Percentiles rank a stretch among this genome's conserved stretches.
These are phyloP conservation scores for Mycosarcoma maydis DNA, from an alignment of 1,284 basidiomycete genomes.

Conservation along the genomic window DNA sequence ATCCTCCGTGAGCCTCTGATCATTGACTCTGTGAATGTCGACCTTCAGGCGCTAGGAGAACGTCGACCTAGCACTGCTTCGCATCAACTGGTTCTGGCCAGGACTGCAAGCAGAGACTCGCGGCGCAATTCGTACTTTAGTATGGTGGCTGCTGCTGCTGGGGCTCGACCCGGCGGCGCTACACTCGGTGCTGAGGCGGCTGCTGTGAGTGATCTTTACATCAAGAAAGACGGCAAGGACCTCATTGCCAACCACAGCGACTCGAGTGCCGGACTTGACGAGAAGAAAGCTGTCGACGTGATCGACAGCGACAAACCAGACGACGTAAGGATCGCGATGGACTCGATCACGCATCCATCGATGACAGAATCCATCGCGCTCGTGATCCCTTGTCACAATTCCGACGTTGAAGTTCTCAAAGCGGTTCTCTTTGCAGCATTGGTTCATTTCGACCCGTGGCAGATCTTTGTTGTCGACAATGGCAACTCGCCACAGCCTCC, in stretches of 20 bases:
- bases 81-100: slow-evolving; percentile 23
- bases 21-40: slow-evolving; percentile 1
- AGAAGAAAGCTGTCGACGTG: slow-evolving; percentile 10
- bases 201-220: not conserved
- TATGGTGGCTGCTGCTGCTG: slow-evolving; percentile 20
- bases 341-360: slow-evolving; percentile 27
- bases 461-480: slow-evolving; percentile 44
- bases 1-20: slow-evolving; percentile 29
- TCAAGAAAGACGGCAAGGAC: slow-evolving; percentile 11
- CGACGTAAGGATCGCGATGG: slow-evolving; percentile 19
- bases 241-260: not conserved
- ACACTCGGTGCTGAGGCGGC: not conserved
- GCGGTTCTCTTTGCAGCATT: slow-evolving; percentile 35
- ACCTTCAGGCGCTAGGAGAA: slow-evolving; percentile 6
- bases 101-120: slow-evolving; percentile 23
- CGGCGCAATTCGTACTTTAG: slow-evolving; percentile 23
- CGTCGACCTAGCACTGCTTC: slow-evolving; percentile 13
- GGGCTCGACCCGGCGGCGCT: slow-evolving; percentile 7
- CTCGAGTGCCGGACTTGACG: slow-evolving; percentile 9
- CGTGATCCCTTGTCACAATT: slow-evolving; percentile 40
- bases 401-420: slow-evolving; percentile 31
- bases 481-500: slow-evolving; percentile 27
- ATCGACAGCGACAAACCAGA: not conserved
- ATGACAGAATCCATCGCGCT: slow-evolving; percentile 34
- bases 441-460: slow-evolving; percentile 39